phyloP scores from a whole-genome alignment of 768 basidiomycete genomes.

The Suillus brevipes region DNA sequence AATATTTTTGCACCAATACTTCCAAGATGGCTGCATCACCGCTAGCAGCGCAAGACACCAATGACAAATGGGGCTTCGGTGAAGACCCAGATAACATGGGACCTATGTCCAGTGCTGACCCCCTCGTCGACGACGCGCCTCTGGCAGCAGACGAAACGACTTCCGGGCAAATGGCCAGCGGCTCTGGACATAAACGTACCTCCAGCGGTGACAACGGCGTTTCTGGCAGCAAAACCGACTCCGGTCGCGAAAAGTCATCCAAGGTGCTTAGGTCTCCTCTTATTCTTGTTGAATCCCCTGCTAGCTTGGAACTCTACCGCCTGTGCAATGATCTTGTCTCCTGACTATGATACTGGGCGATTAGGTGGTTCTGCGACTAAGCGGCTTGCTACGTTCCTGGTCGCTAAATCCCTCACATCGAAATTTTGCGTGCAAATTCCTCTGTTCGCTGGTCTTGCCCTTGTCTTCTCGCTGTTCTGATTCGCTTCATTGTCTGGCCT shows the following conservation, averaged over 20 bases:
- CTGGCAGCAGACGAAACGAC: slow-evolving; percentile 24
- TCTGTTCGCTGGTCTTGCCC: slow-evolving; percentile 37
- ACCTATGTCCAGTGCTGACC: slow-evolving; percentile 47
- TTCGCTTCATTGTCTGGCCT: slow-evolving; percentile 50
- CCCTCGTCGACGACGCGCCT: slow-evolving; percentile 46
- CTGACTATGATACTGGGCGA: slow-evolving; percentile 15
- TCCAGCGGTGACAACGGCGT: slow-evolving; percentile 40
- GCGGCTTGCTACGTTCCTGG: slow-evolving; percentile 8
- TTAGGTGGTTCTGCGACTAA: slow-evolving; percentile 6
- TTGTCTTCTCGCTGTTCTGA: slow-evolving; percentile 47
- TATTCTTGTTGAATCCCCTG: slow-evolving; percentile 32
- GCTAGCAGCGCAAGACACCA: slow-evolving; percentile 10
- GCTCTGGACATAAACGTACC: slow-evolving; percentile 37
- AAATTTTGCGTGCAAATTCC: slow-evolving; percentile 11
- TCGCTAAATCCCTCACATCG: slow-evolving; percentile 9
- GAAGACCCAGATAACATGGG: slow-evolving; percentile 49
- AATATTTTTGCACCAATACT: slow-evolving; percentile 3
- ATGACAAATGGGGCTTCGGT: slow-evolving; percentile 50
- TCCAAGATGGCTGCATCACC: slow-evolving; percentile 20
- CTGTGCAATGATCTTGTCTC: slow-evolving; percentile 14
- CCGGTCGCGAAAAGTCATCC: slow-evolving; percentile 71
- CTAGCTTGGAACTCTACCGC: slow-evolving; percentile 27
- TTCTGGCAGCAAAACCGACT: slow-evolving; percentile 46
- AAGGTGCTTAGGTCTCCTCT: slow-evolving; percentile 82
- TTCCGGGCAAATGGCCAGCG: slow-evolving; percentile 4